Evolutionary conservation across 2,329 filamentous ascomycete species (phyloP), one percentile per base, ranked within the genome.

Genomic region (Botrytis fabae): DNA sequence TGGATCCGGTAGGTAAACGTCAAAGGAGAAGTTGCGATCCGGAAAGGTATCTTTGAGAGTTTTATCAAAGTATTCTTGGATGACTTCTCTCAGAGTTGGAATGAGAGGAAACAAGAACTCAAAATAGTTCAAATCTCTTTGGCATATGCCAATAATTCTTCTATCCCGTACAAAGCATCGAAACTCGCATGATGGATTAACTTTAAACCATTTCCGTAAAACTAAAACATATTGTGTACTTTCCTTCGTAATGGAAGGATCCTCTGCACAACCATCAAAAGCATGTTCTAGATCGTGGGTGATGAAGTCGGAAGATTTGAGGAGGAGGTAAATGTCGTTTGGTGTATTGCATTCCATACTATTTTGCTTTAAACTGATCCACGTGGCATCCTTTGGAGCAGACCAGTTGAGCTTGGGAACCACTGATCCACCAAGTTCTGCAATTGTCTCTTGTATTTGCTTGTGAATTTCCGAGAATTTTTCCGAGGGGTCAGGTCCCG

Each of bases 361-460:
- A 82, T 99, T 99, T 78, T 91, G 83, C 86, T 95, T 81, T 83
- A 83, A 91, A 83, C 88, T 90, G 82, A 99, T 98, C 92, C 94
- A 98, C 35, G 93, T 93, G 14, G 96, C 96, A 81, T 99, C 96
- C 82, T 98, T 97, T 6, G 96, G 96, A 6, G 94, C 91, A 9
- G 95, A 98, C 96, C 96, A 99, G 84, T 98, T 98, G 64, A 99
- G 85, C 83, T 99, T 99, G 0, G 96, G 96, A 2, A 92, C 91
- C 14, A 97, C 95, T 74, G 91, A 90, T 74, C 95, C 95, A 25
- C 93, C 95, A 1, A 98, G 87, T 78, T 95, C 92, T 20, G 86
- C 83, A 75, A 99, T 98, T 60, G 89, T 92, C 38, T 89, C 85
- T 81, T 91, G 92, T 81, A 99, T 94, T 73, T 88, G 83, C 62